A percentile compares a stretch with the other conserved stretches of the same genome.
These are phyloP conservation scores for Raphanus sativus DNA, from an alignment of 345 rosid species.

Conservation along the genomic window DNA sequence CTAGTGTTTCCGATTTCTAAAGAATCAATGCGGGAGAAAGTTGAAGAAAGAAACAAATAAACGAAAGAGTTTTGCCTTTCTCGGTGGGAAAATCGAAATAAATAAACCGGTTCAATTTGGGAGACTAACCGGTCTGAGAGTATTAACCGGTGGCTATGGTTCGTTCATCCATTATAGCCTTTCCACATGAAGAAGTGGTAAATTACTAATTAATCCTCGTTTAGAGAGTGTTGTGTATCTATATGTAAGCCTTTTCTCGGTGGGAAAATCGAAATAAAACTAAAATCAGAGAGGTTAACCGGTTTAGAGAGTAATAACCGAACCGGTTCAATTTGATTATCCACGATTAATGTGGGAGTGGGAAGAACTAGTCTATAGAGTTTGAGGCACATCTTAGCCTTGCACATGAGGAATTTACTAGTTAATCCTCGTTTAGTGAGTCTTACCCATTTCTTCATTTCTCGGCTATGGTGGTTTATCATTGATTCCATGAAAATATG, in stretches of 20 bases:
- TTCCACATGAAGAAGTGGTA: too few species aligned
- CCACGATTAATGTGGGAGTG: background rate
- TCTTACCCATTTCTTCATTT: background rate
- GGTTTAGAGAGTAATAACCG: background rate
- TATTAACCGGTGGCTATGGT: too few species aligned
- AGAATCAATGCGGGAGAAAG: background rate
- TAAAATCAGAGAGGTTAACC: background rate
- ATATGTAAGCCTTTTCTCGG: too few species aligned
- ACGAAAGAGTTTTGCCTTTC: background rate
- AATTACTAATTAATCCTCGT: too few species aligned
- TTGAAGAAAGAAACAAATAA: background rate
- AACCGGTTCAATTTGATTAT: background rate
- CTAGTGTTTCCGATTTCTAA: slow-evolving; percentile 6
- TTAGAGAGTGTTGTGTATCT: too few species aligned
- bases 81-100: background rate
- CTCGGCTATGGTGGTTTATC: background rate
- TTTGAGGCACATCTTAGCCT: background rate
- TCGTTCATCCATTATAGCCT: too few species aligned
- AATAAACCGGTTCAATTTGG: too few species aligned
- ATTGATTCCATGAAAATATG: background rate
- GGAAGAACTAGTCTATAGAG: background rate
- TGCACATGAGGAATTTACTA: background rate
- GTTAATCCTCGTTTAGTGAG: background rate
- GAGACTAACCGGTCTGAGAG: too few species aligned
- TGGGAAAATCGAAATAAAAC: slow-evolving; percentile 1